These are phyloP conservation scores for Metschnikowia similis DNA, from an alignment of 805 yeast species.

Conservation along the genomic window DNA sequence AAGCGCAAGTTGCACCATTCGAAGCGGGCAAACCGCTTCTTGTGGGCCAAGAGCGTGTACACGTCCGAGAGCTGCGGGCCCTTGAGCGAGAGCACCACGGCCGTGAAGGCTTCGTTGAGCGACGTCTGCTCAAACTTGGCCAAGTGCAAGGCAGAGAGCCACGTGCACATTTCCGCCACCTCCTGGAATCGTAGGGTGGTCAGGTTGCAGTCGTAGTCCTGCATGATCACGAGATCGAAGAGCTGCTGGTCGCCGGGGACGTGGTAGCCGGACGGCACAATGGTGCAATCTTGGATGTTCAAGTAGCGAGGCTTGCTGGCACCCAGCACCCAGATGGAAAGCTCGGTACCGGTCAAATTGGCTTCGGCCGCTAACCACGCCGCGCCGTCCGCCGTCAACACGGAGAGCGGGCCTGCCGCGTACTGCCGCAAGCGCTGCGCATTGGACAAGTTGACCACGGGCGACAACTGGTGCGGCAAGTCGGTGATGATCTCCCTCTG, in stretches of 20 bases:
- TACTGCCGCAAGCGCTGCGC: constrained; percentile 70
- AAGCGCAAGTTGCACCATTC: constrained; percentile 65
- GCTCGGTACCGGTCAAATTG: constrained; percentile 50
- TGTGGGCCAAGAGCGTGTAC: constrained; percentile 49
- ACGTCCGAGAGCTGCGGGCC: constrained; percentile 56
- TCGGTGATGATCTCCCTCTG: constrained; percentile 19
- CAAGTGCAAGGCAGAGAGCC: constrained; percentile 49
- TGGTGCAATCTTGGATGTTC: constrained; percentile 45
- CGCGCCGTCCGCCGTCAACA: constrained; percentile 19
- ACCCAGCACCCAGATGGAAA: constrained; percentile 44
- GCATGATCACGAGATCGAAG: constrained; percentile 23
- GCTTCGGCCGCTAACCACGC: constrained; percentile 35
- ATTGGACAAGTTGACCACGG: constrained; percentile 63
- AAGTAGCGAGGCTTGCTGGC: constrained; percentile 48
- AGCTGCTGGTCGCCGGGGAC: constrained; percentile 12
- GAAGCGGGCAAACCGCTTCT: constrained; percentile 43
- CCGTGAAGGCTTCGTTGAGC: constrained; percentile 61
- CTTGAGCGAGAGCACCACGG: constrained; percentile 55
- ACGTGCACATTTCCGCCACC: constrained; percentile 22
- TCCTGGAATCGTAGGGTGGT: constrained; percentile 23
- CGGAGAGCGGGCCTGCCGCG: constrained; percentile 46
- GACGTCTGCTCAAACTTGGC: constrained; percentile 55
- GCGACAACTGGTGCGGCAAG: constrained; percentile 62
- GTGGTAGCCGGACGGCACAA: constrained; percentile 12
- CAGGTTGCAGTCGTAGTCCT: constrained; percentile 26